A percentile compares a stretch with the other conserved stretches of the same genome.
Evolutionary conservation across 2,329 filamentous ascomycete genomes (phyloP).

Genomic region (Hirsutella thompsonii): DNA sequence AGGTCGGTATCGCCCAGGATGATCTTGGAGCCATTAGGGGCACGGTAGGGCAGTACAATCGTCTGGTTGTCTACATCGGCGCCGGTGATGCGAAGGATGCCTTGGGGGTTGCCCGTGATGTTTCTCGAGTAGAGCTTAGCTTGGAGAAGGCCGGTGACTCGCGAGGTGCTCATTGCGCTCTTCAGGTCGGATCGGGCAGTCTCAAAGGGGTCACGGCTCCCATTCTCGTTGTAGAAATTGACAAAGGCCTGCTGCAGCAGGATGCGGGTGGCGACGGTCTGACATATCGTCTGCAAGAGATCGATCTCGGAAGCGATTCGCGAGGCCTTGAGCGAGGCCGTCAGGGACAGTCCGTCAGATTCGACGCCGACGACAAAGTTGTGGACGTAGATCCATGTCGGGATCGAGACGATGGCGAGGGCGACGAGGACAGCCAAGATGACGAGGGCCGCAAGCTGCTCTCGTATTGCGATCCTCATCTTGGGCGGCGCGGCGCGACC

Average conservation of each 20-base stretch:
- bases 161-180: constrained; percentile 55
- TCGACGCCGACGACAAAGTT: constrained; percentile 38
- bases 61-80: constrained; percentile 27
- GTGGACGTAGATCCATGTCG: constrained; percentile 52
- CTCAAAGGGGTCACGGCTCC: constrained; percentile 40
- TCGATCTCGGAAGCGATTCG: constrained; percentile 69
- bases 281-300: constrained; percentile 63
- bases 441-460: constrained; percentile 69
- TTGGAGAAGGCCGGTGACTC: constrained; percentile 50
- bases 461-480: constrained; percentile 79
- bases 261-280: constrained; percentile 56
- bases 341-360: constrained; percentile 55
- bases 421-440: constrained; percentile 35
- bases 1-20: constrained; percentile 46
- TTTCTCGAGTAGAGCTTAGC: constrained; percentile 61
- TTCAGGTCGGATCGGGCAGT: constrained; percentile 50
- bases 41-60: constrained; percentile 43
- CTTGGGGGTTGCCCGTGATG: constrained; percentile 36
- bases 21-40: constrained; percentile 42
- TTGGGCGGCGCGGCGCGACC: not conserved
- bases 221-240: constrained; percentile 43
- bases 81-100: constrained; percentile 54
- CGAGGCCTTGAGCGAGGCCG: constrained; percentile 75
- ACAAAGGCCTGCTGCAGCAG: constrained; percentile 41
- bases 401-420: constrained; percentile 67